Evolutionary conservation across 192 early-diverging fungal species (phyloP).

Genomic region (Funneliformis mosseae): DNA sequence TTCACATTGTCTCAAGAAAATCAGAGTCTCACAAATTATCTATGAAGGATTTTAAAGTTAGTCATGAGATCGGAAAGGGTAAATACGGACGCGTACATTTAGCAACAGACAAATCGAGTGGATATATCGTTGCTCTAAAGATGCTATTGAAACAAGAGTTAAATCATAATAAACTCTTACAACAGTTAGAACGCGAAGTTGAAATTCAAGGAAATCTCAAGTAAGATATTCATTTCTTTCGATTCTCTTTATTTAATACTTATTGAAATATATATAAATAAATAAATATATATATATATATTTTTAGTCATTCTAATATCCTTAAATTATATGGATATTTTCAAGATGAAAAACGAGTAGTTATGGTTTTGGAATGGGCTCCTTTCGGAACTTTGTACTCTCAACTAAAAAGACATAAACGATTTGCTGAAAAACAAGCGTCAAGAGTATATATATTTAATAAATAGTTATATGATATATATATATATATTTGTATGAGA

Average conservation of each 20-base stretch:
- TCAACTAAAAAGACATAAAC: conserved; percentile 66
- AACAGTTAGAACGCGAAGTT: conserved; percentile 89
- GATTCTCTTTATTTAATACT: not conserved
- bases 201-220: conserved; percentile 93
- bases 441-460: conserved; percentile 58
- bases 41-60: conserved; percentile 87
- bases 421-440: conserved; percentile 75
- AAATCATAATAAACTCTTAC: conserved; percentile 70
- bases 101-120: conserved; percentile 81
- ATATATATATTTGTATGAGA: no score
- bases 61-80: conserved; percentile 84
- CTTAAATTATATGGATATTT: conserved; percentile 95
- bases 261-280: not conserved
- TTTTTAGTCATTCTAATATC: conserved; percentile 83
- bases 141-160: conserved; percentile 88
- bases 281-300: not conserved
- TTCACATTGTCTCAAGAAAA: not conserved
- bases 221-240: conserved; percentile 39
- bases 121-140: conserved; percentile 91
- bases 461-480: not conserved
- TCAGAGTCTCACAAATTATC: not conserved
- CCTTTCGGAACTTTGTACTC: conserved; percentile 90
- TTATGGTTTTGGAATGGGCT: conserved; percentile 93
- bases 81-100: conserved; percentile 95
- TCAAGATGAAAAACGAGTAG: conserved; percentile 90